Percentiles rank a stretch among this genome's conserved stretches.
Evolutionary conservation across 768 basidiomycete genomes (phyloP).

Genomic region (Boletus eberwhitei): DNA sequence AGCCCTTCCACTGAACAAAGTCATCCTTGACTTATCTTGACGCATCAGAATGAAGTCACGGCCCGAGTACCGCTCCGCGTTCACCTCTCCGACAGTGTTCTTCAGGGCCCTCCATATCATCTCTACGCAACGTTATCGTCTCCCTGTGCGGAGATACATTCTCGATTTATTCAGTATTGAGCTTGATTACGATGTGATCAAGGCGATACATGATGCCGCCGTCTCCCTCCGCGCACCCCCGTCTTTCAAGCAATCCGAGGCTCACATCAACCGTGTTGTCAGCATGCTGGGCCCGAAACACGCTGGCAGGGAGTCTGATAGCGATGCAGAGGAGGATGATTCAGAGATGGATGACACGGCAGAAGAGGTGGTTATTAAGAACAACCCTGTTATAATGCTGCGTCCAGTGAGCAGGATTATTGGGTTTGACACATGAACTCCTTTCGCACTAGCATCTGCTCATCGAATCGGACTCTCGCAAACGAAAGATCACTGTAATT

Average conservation of each 20-base stretch:
- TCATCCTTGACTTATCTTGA: not conserved
- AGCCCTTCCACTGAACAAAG: conserved; percentile 16
- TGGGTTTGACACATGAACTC: conserved; percentile 45
- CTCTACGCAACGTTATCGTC: conserved; percentile 84
- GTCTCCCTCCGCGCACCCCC: conserved; percentile 48
- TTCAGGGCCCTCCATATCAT: conserved; percentile 86
- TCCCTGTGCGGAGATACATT: conserved; percentile 90
- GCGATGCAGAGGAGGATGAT: conserved; percentile 55
- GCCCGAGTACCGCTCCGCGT: conserved; percentile 69
- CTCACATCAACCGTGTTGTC: conserved; percentile 45
- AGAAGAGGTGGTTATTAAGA: conserved; percentile 39
- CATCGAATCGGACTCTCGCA: not conserved
- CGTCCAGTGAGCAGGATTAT: conserved; percentile 57
- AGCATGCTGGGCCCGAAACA: conserved; percentile 62
- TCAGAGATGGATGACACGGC: conserved; percentile 45
- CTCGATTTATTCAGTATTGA: conserved; percentile 89
- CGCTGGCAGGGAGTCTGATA: conserved; percentile 51
- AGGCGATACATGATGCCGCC: conserved; percentile 50
- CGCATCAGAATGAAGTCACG: conserved; percentile 69
- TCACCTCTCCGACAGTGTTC: conserved; percentile 74
- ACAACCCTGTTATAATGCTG: conserved; percentile 52
- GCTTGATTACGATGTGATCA: conserved; percentile 60
- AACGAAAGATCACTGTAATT: conserved; percentile 15
- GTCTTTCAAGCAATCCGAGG: conserved; percentile 41
- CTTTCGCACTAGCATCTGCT: not conserved